Conservation (phyloP, 192 early-diverging fungal genomes). For the Rhizophagus sp. region DNA sequence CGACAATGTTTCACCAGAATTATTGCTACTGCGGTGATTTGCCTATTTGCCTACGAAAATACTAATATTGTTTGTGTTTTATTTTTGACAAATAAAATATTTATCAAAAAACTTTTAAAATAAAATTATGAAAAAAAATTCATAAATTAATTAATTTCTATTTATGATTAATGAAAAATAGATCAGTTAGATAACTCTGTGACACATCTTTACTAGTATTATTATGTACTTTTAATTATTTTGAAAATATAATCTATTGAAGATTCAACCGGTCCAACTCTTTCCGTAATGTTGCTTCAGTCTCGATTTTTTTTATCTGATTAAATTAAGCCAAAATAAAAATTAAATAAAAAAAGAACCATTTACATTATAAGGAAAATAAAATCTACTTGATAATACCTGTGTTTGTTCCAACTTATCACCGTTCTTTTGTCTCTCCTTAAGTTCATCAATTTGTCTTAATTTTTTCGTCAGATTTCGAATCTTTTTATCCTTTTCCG, state of each 20-base stretch:
- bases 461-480: conserved; percentile 90
- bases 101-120: neutral
- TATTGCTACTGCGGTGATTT: too few species aligned
- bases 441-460: conserved; percentile 85
- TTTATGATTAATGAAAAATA: neutral
- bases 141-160: neutral
- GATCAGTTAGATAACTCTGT: neutral
- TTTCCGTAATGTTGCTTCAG: conserved; percentile 59
- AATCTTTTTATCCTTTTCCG: conserved; percentile 86
- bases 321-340: neutral
- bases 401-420: conserved; percentile 84
- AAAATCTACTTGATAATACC: conserved; percentile 34
- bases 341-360: neutral
- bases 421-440: conserved; percentile 73
- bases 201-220: neutral
- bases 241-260: neutral
- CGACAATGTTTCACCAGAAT: too few species aligned
- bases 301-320: conserved; percentile 63
- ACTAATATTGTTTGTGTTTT: too few species aligned
- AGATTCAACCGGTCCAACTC: conserved; percentile 49
- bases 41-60: too few species aligned
- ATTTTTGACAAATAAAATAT: too few species aligned
- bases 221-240: neutral
- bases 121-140: neutral
- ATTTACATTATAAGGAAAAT: neutral